Conservation (phyloP, 305 asterid species). For the Vinca major region DNA sequence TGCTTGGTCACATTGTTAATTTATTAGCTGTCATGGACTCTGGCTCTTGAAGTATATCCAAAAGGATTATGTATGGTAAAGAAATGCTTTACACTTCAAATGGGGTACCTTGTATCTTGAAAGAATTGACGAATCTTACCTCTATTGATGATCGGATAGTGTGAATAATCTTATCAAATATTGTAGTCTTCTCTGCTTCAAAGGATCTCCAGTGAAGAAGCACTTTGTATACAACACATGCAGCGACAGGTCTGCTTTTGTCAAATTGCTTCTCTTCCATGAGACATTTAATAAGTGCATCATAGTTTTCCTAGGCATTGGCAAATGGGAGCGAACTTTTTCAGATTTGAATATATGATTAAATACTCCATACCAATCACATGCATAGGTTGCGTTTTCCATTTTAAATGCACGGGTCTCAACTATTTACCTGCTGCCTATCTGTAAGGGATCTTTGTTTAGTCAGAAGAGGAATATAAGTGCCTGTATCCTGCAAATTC, state of each 20-base stretch:
- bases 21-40: constrained; percentile 10
- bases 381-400: not conserved
- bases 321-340: constrained; percentile 4
- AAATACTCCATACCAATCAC: not conserved
- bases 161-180: constrained; percentile 82
- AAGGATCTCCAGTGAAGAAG: constrained; percentile 93
- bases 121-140: constrained; percentile 34
- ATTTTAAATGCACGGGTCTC: constrained; percentile 16
- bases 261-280: constrained; percentile 73
- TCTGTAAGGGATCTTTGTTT: constrained; percentile 90
- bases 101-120: constrained; percentile 2
- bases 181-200: constrained; percentile 79
- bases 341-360: not conserved
- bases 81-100: not conserved
- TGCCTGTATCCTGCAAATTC: constrained; percentile 45
- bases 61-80: constrained; percentile 13
- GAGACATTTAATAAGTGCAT: constrained; percentile 66
- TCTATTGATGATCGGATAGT: constrained; percentile 79
- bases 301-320: constrained; percentile 67
- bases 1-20: constrained; percentile 19
- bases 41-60: constrained; percentile 1
- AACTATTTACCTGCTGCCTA: constrained; percentile 66
- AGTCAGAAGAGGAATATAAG: constrained; percentile 38
- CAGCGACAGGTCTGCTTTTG: constrained; percentile 70
- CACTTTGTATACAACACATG: constrained; percentile 65